Evolutionary conservation across 176 grass and related monocot genomes (phyloP).

Genomic region (Rhipidocladum racemiflorum): DNA sequence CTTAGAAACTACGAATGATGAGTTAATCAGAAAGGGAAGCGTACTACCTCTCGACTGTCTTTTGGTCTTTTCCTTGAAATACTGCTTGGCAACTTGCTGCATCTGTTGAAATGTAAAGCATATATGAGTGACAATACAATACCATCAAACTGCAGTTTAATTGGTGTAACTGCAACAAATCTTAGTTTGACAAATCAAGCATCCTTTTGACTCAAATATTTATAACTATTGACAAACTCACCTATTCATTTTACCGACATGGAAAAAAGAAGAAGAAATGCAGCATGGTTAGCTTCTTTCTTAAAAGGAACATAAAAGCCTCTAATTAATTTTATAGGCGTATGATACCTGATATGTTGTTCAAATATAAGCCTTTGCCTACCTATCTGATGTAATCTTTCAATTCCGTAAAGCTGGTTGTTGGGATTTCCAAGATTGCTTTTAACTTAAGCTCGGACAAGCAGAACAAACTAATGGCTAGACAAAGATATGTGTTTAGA

Average conservation of each 20-base stretch:
- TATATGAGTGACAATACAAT: not conserved
- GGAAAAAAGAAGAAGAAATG: not conserved
- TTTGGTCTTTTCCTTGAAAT: not conserved
- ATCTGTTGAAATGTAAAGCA: constrained; percentile 9
- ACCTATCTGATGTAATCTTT: constrained; percentile 35
- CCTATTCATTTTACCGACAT: not conserved
- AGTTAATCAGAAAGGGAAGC: constrained; percentile 18
- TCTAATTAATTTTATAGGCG: not conserved
- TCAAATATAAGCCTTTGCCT: constrained; percentile 3
- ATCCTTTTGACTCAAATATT: not conserved
- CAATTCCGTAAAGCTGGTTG: constrained; percentile 26
- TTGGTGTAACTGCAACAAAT: not conserved
- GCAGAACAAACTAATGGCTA: constrained; percentile 48
- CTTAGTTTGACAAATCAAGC: constrained; percentile 12
- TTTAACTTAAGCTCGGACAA: constrained; percentile 58
- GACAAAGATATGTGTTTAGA: constrained; percentile 3
- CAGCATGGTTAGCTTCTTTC: not conserved
- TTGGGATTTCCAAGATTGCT: constrained; percentile 44
- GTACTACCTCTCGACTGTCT: constrained; percentile 10
- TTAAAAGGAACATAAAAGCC: not conserved
- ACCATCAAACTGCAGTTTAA: not conserved
- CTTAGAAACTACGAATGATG: constrained; percentile 42
- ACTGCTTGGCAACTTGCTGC: not conserved
- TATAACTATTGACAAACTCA: not conserved
- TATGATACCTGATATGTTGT: constrained; percentile 5